Evolutionary conservation across 805 yeast species (phyloP), one percentile per base, ranked within the genome.

Genomic region (Zygoascus flipseniorum): DNA sequence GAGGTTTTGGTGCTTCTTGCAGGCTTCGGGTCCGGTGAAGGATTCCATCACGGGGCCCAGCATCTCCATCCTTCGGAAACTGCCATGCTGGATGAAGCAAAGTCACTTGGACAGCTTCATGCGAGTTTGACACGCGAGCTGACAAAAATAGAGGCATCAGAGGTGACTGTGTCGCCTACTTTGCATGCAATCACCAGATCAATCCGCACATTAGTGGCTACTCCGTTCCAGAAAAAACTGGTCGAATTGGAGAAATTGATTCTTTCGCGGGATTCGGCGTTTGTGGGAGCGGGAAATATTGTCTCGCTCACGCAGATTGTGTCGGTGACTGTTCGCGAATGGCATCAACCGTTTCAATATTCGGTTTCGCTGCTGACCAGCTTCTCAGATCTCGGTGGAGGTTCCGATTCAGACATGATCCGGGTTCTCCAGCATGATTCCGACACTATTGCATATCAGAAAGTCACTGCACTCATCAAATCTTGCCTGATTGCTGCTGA

Each of bases 1-100:
- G 64, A 62, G 43, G 49, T 60, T 10, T 47, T 62, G 53, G 49
- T 61, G 23, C 61, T 59, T 8, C 48, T 61, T 46, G 60, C 62
- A 6, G 64, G 64, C 31, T 55, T 48, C 41, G 45, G 35, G 16
- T 56, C 62, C 37, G 53, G 54, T 10, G 46, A 60, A 6, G 48
- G 51, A 5, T 13, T 5, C 39, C 3, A 35, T 35, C 16, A 3
- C 14, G 42, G 31, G 9, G 31, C 42, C 10, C 26, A 43, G 1
- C 39, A 35, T 9, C 20, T 32, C 41, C 49, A 41, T 48, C 41
- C 23, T 5, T 31, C 49, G 20, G 49, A 46, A 31, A 31, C 13
- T 4, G 39, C 39, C 20, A 46, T 46, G 39, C n/a, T 31, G 9
- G 14, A 5, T 5, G 23, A 46, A 16, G 26, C 26, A 9, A 11